Base-by-base conservation (phyloP, 2,329 filamentous ascomycete genomes). In the Leptographium wingfieldii region DNA sequence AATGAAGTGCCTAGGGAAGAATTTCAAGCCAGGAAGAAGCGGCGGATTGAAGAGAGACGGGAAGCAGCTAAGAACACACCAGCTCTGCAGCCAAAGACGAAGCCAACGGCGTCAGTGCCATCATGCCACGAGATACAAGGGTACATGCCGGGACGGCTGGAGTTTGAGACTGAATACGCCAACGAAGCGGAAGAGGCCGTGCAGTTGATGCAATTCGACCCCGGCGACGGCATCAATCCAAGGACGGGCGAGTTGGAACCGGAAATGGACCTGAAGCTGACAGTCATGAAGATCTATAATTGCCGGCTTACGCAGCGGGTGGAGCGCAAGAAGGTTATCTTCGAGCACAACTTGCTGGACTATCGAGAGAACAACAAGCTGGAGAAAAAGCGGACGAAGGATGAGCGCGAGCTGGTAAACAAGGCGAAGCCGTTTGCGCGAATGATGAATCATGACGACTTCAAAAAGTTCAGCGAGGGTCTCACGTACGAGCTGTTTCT, bases 131-230 rank as follows among this genome's bases (percentile, higher is more conserved):
- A 99, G 73, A 94, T 99, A 46, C 91, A 96, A 73, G 94, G 94
- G 3, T 99, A 95, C 71, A 99, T 99, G 94, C 94, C 94, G 3
- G 94, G 94, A 53, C 90, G 94, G 49, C 74, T 99, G 65, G 94
- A 99, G 69, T 99, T 99, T 65, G 94, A 99, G 77, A 96, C 90
- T 0, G 94, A 99, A 68, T 94, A 96, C 70, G 89, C 92, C 68
- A 99, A 99, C 68, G 94, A 99, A 68, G 94, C 94, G 0, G 94
- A 99, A 74, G 95, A 97, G 73, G 92, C 92, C 0, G 94, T 99
- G 2, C 94, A 99, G 71, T 86, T 95, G 64, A 97, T 99, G 92
- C 88, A 95, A 64, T 99, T 99, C 68, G 92, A 97, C 60, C 92
- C 94, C 0, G 94, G 94, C 31, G 92, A 96, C 73, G 94, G 94